Conservation (phyloP, 768 basidiomycete genomes). For the Rhizopogon vulgaris region DNA sequence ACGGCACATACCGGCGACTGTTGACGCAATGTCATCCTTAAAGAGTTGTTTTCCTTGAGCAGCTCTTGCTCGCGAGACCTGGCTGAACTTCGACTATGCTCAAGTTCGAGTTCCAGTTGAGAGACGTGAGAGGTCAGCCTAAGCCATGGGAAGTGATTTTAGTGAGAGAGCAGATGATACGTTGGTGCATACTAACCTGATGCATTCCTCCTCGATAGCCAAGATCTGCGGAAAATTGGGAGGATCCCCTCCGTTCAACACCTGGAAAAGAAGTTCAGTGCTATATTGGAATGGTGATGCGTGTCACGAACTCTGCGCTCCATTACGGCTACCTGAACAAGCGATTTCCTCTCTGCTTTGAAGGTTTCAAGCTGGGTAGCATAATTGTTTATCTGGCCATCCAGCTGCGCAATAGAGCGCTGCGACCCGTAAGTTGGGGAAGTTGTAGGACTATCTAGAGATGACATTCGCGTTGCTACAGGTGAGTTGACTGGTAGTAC, state of each 20-base stretch:
- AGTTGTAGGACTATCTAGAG: neutral
- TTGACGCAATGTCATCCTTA: constrained; percentile 6
- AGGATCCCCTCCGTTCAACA: neutral
- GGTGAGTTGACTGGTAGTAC: neutral
- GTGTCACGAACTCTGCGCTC: constrained; percentile 16
- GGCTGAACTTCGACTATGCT: constrained; percentile 14
- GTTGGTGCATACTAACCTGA: constrained; percentile 20
- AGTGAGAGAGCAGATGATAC: neutral
- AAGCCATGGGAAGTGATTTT: neutral
- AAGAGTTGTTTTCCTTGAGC: constrained; percentile 22
- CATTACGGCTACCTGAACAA: constrained; percentile 18
- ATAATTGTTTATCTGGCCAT: constrained; percentile 31
- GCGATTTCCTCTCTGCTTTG: constrained; percentile 28
- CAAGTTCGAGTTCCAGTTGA: constrained; percentile 26
- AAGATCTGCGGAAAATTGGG: constrained; percentile 19
- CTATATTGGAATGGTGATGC: no score
- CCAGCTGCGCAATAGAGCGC: constrained; percentile 24
- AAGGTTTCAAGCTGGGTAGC: constrained; percentile 31
- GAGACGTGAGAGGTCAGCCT: constrained; percentile 28
- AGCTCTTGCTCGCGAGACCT: constrained; percentile 29
- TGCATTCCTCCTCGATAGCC: constrained; percentile 29
- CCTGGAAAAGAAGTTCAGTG: neutral
- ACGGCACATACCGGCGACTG: constrained; percentile 1
- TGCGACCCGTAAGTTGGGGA: neutral
- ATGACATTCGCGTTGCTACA: neutral